phyloP scores from a whole-genome alignment of 495 filamentous ascomycete species.

The Sordaria brevicollis region DNA sequence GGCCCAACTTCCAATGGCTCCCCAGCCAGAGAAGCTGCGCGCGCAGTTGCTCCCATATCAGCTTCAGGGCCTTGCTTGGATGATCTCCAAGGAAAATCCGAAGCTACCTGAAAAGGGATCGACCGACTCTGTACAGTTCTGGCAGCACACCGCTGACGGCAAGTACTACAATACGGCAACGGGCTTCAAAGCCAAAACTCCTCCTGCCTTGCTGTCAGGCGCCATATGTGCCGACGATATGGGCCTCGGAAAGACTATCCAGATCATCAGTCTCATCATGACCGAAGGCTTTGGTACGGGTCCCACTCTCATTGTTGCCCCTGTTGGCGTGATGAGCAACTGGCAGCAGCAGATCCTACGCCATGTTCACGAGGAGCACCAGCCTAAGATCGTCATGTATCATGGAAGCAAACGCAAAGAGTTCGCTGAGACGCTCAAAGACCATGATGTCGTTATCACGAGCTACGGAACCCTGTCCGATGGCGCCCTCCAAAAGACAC shows the following conservation, averaged over 20 bases:
- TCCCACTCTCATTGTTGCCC: slow-evolving; percentile 67
- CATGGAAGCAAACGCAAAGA: slow-evolving; percentile 56
- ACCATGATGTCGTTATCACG: slow-evolving; percentile 70
- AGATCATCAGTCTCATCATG: slow-evolving; percentile 73
- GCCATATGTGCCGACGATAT: slow-evolving; percentile 91
- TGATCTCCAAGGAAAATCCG: slow-evolving; percentile 66
- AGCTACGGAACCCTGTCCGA: slow-evolving; percentile 58
- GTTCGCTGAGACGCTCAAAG: slow-evolving; percentile 41
- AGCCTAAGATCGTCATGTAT: slow-evolving; percentile 61
- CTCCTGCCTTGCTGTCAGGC: slow-evolving; percentile 60
- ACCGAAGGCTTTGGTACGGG: slow-evolving; percentile 41
- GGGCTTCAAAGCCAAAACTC: slow-evolving; percentile 47
- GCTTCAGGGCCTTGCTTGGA: slow-evolving; percentile 75
- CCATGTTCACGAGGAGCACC: slow-evolving; percentile 52
- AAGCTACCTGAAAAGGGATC: slow-evolving; percentile 50
- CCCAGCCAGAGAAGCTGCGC: slow-evolving; percentile 50
- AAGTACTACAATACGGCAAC: slow-evolving; percentile 69
- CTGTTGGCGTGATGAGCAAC: slow-evolving; percentile 85
- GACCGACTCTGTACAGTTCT: slow-evolving; percentile 64
- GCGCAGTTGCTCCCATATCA: slow-evolving; percentile 74
- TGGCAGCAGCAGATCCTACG: slow-evolving; percentile 75
- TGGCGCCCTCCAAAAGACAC: slow-evolving; percentile 49
- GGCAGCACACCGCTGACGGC: slow-evolving; percentile 49
- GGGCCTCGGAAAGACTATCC: slow-evolving; percentile 88
- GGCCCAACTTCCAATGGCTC: slow-evolving; percentile 61